Base-by-base conservation (phyloP, 164 flowering plant species). In the Euptelea pleiosperma region DNA sequence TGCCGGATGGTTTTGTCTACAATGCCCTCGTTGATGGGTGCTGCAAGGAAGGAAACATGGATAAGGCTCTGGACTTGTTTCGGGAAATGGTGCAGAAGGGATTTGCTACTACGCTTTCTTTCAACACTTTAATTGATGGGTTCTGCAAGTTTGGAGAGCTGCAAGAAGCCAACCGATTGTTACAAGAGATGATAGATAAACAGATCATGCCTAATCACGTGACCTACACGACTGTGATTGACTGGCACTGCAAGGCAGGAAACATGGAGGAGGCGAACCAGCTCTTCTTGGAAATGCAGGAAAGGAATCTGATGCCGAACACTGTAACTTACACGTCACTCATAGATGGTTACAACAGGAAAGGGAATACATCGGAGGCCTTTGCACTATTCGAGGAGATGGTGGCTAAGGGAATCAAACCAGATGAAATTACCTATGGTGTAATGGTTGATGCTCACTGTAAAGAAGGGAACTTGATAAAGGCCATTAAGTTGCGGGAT, bases 201-300 rank as follows among this genome's bases (percentile, higher is more conserved):
- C 59, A 71, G 25, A 16, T 85, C 33, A 50, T 42, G 41, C 86
- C 81, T 31, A 64, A 80, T 72, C 75, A 83, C 43, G 74, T 82
- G 35, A 86, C 93, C 16, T 89, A 79, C 75, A 75, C 85, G 0
- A 80, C 75, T 42, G 35, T 89, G 59, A 83, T 89, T 66, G 77
- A 79, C 64, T 61, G 75, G 46, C 70, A 65, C 30, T 73, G 80
- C 75, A 84, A 82, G 67, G 70, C 52, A 15, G 87, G 83, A 15
- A 61, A 71, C 42, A 63, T 84, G 75, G 66, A 77, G 44, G 74
- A 75, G 45, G 92, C 92, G 9, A 67, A 72, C 25, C 61, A 48
- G 30, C 75, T 83, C 42, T 79, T 83, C 24, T 26, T 52, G 43
- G 78, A 69, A 33, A 88, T 88, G 96, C 78, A 78, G 57, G 64